Evolutionary conservation across 1,284 basidiomycete genomes (phyloP), one percentile per base, ranked within the genome.

Genomic region (Pseudomicrostroma phylloplanum): DNA sequence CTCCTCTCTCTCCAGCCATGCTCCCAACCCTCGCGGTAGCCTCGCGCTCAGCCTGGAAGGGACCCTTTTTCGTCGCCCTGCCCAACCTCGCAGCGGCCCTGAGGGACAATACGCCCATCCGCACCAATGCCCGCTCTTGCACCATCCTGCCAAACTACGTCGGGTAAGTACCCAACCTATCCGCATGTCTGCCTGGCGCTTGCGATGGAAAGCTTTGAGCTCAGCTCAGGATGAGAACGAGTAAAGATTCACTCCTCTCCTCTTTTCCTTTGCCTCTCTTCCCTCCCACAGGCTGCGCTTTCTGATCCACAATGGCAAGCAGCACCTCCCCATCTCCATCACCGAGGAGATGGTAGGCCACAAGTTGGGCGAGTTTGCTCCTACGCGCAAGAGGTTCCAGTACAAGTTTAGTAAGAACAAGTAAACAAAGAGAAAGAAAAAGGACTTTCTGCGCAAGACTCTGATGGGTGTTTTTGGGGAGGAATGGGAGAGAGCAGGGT

Each of bases 341-440:
- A 92, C 90, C 13, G 91, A 94, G 80, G 93, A 97, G 79, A 97
- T 97, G 93, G 91, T 98, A 1, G 94, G 94, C 0, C 92, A 97
- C 80, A 97, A 98, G 81, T 81, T 98, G 60, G 94, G 94, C 58
- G 93, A 97, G 82, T 97, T 97, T 81, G 84, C 92, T 19, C 85
- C 88, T 64, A 96, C 92, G 49, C 87, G 90, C 80, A 84, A 84
- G 74, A 81, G 80, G 59, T 85, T 84, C 75, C 68, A 71, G 41
- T 79, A 76, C 67, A 69, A 71, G 67, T 56, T 68, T 54, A 72
- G 70, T 3, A 73, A 73, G 68, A 73, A 73, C 71, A 73, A 71
- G 65, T 73, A 51, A 61, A 26, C n/a, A n/a, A n/a, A n/a, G n/a
- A n/a, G n/a, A n/a, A n/a, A 7, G 17, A 19, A 19, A 19, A 17